Evolutionary conservation across 495 filamentous ascomycete genomes (phyloP).

Genomic region (Coniosporium apollinis): DNA sequence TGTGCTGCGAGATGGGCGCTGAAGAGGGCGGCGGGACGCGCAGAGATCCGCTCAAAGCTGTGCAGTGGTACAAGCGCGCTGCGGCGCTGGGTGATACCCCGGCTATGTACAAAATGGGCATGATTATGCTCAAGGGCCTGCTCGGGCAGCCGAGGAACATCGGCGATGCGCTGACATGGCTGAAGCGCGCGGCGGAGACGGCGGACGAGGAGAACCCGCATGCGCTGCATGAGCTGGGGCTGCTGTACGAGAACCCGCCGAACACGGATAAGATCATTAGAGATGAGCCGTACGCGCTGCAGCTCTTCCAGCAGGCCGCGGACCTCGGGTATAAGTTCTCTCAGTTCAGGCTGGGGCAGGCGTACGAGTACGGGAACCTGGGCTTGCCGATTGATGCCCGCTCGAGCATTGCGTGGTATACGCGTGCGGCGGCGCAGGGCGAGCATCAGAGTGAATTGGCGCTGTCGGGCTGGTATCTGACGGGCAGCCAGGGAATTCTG

Average conservation of each 20-base stretch:
- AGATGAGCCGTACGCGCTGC: conserved; percentile 61
- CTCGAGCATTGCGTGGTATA: conserved; percentile 83
- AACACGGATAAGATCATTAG: conserved; percentile 46
- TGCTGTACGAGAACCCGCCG: conserved; percentile 60
- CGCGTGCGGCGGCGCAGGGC: conserved; percentile 74
- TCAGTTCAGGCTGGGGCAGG: conserved; percentile 74
- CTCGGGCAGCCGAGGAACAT: conserved; percentile 75
- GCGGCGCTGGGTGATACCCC: conserved; percentile 77
- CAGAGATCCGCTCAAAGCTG: conserved; percentile 78
- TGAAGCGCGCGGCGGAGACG: conserved; percentile 81
- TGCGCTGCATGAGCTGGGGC: conserved; percentile 78
- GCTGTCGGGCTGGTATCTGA: conserved; percentile 91
- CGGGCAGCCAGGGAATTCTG: conserved; percentile 72
- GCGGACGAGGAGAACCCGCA: conserved; percentile 86
- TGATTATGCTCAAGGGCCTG: conserved; percentile 87
- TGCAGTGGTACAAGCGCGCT: conserved; percentile 94
- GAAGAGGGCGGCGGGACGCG: conserved; percentile 85
- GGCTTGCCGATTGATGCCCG: conserved; percentile 68
- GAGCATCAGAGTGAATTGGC: conserved; percentile 91
- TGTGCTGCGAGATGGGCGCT: conserved; percentile 93
- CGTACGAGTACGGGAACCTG: conserved; percentile 79
- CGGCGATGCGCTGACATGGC: conserved; percentile 72
- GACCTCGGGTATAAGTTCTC: conserved; percentile 88
- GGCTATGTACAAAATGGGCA: conserved; percentile 96
- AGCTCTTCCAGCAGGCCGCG: conserved; percentile 74